phyloP scores from a whole-genome alignment of 768 basidiomycete genomes.

The Leccinum barrowsii region DNA sequence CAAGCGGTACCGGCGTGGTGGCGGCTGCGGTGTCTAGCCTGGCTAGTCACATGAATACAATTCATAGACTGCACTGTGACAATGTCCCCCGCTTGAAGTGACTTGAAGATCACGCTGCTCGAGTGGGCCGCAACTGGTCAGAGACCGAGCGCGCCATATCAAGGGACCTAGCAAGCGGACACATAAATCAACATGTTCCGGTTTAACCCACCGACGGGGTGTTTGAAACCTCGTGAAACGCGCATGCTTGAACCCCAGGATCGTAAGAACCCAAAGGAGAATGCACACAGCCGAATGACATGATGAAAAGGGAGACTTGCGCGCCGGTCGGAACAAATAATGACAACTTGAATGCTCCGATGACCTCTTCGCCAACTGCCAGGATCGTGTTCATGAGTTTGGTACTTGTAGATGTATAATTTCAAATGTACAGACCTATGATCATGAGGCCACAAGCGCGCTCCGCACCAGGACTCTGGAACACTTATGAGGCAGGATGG shows the following conservation, averaged over 20 bases:
- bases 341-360: conserved; percentile 3
- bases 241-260: conserved; percentile 16
- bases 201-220: conserved; percentile 7
- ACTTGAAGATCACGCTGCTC: conserved; percentile 5
- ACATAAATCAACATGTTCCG: not conserved
- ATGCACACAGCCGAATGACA: conserved; percentile 24
- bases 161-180: conserved; percentile 1
- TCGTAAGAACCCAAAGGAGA: conserved; percentile 20
- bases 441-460: not conserved
- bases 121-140: not conserved
- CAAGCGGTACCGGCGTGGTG: conserved; percentile 22
- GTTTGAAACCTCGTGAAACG: conserved; percentile 14
- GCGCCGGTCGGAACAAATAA: not conserved
- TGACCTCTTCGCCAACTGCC: not conserved
- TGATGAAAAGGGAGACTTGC: conserved; percentile 1
- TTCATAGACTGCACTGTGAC: not conserved
- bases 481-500: not conserved
- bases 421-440: conserved; percentile 12
- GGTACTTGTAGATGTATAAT: conserved; percentile 15
- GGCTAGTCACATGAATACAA: not conserved
- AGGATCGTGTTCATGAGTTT: conserved; percentile 6
- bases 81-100: not conserved
- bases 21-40: conserved; percentile 3
- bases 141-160: not conserved
- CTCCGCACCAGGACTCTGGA: conserved; percentile 5